Percentiles rank a stretch among this genome's conserved stretches.
Evolutionary conservation across 257 asterid genomes (phyloP).

Genomic region (Solanum virginianum): DNA sequence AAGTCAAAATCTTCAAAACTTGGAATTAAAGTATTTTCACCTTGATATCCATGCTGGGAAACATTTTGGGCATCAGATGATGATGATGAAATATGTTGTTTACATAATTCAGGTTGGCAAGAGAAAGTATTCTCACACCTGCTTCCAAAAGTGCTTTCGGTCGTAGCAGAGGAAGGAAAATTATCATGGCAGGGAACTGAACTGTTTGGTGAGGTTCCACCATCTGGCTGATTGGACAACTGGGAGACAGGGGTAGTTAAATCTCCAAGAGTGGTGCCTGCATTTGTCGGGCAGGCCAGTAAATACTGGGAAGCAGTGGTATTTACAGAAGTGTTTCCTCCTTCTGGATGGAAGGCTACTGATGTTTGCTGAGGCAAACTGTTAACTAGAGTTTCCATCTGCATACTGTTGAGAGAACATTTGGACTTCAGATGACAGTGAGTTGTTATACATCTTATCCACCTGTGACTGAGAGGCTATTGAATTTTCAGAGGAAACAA

Average conservation of each 20-base stretch:
- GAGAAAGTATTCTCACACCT: conserved; percentile 5
- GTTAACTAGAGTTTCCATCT: conserved; percentile 8
- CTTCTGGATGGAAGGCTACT: conserved; percentile 3
- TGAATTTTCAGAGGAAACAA: not conserved
- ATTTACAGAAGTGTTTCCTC: conserved; percentile 7
- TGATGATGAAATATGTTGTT: not conserved
- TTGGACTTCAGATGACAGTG: conserved; percentile 17
- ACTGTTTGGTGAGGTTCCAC: conserved; percentile 6
- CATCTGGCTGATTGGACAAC: conserved; percentile 12
- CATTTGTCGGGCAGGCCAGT: not conserved
- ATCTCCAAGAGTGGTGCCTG: not conserved
- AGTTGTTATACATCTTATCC: not conserved
- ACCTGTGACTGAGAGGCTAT: not conserved
- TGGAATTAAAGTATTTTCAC: conserved; percentile 6
- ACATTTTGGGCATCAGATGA: conserved; percentile 5
- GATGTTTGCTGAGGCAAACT: conserved; percentile 8
- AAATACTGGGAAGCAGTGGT: conserved; percentile 3
- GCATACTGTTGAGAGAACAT: conserved; percentile 14
- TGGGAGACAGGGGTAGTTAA: conserved; percentile 15
- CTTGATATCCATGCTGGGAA: conserved; percentile 13
- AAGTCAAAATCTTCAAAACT: conserved; percentile 10
- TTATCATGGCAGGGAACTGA: conserved; percentile 13
- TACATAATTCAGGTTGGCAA: not conserved
- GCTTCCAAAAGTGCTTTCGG: conserved; percentile 2
- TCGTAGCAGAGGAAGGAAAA: conserved; percentile 7